Percentiles rank a stretch among this genome's conserved stretches.
Conservation (phyloP, 768 basidiomycete species). For the Phanerodontia chrysosporium region DNA sequence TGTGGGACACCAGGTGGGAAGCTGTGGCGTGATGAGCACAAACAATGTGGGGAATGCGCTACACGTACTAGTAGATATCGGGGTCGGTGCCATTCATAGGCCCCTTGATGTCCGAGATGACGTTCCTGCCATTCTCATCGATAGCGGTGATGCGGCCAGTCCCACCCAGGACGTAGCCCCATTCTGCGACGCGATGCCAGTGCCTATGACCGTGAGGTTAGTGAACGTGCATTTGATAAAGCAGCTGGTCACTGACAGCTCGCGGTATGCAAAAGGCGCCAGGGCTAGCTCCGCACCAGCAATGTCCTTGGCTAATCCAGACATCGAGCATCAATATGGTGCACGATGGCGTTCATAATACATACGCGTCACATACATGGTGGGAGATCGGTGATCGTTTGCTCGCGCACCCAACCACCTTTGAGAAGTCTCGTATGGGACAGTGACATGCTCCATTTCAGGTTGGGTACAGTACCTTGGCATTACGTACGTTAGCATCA, state of each 20-base stretch:
- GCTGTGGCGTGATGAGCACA: slow-evolving; percentile 2
- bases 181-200: slow-evolving; percentile 26
- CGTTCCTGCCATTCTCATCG: slow-evolving; percentile 20
- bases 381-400: slow-evolving; percentile 24
- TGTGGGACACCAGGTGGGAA: slow-evolving; percentile 24
- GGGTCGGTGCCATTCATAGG: slow-evolving; percentile 19
- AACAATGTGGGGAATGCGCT: not conserved
- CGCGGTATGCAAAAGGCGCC: slow-evolving; percentile 21
- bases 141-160: slow-evolving; percentile 23
- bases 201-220: slow-evolving; percentile 14
- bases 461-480: slow-evolving; percentile 20
- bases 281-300: slow-evolving; percentile 22
- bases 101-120: slow-evolving; percentile 21
- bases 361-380: slow-evolving; percentile 16
- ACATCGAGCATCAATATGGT: not conserved
- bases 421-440: slow-evolving; percentile 23
- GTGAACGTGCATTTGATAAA: not conserved
- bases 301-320: slow-evolving; percentile 21
- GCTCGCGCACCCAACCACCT: slow-evolving; percentile 27
- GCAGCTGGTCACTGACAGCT: slow-evolving; percentile 14
- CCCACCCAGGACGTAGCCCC: slow-evolving; percentile 24
- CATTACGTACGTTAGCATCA: not conserved
- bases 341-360: not conserved
- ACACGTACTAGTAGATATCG: slow-evolving; percentile 23
- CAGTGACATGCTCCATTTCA: slow-evolving; percentile 24